These are phyloP conservation scores for Sideroxylon spinosum DNA, from an alignment of 179 eudicot genomes.

Conservation along the genomic window DNA sequence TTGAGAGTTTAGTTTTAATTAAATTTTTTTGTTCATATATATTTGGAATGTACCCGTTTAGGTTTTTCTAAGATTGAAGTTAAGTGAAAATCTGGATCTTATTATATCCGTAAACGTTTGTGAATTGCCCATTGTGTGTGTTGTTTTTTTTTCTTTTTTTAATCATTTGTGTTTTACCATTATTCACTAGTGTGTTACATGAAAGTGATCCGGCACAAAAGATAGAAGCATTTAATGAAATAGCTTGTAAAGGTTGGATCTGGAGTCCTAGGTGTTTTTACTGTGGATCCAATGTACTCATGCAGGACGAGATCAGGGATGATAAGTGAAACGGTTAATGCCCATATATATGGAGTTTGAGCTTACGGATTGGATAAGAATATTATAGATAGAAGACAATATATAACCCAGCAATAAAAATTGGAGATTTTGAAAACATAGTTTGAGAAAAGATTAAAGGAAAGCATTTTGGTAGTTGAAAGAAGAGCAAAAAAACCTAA, in stretches of 20 bases:
- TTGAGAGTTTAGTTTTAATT: no score
- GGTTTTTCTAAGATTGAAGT: no score
- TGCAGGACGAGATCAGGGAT: conserved; percentile 79
- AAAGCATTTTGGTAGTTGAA: conserved; percentile 57
- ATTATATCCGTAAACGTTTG: no score
- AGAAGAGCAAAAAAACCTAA: conserved; percentile 68
- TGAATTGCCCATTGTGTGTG: no score
- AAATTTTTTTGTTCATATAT: no score
- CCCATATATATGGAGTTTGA: conserved; percentile 88
- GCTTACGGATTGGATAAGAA: conserved; percentile 78
- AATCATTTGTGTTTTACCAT: no score
- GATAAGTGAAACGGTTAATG: conserved; percentile 59
- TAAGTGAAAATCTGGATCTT: no score
- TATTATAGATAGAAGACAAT: conserved; percentile 86
- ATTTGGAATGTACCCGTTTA: no score
- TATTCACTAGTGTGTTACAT: no score
- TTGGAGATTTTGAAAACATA: conserved; percentile 56
- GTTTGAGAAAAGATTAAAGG: conserved; percentile 41
- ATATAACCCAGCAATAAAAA: conserved; percentile 68
- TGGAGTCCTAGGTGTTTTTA: conserved; percentile 51
- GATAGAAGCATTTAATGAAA: no score
- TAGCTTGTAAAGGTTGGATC: conserved; percentile 20
- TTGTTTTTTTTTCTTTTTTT: no score
- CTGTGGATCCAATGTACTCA: conserved; percentile 78
- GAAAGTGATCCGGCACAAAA: no score